Base-by-base conservation (phyloP, 1,284 basidiomycete species). In the Amylostereum areolatum region DNA sequence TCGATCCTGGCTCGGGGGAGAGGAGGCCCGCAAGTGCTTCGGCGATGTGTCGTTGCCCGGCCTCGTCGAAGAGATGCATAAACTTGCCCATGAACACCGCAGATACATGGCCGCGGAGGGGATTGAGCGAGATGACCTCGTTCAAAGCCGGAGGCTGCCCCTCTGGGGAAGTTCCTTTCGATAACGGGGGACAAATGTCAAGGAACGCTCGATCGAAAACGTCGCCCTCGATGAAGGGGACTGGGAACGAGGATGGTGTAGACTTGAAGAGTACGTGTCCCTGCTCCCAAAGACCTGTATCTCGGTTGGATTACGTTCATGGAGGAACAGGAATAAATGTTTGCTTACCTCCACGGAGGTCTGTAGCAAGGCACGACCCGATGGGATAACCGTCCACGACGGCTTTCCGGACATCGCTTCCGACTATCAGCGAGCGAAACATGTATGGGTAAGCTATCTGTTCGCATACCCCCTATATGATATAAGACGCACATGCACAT, bases 11-110 rank as follows among this genome's bases (percentile, higher is more conserved):
- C 43, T 59, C 55, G 1, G 64, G 57, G 18, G 62, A 63, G 35
- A 72, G 64, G 3, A 77, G 59, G 1, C 66, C 58, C 1, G 67
- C 69, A 31, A 75, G 55, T 3, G 58, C 63, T 12, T 58, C 58
- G 2, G 69, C 74, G 2, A 74, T 58, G 10, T 64, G 43, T 5
- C 59, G 47, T 56, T 77, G 73, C 10, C 62, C 42, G 5, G 66
- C 67, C 50, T 73, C 63, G 24, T 59, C 50, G 56, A 77, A 77
- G 5, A 78, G 62, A 52, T 78, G 75, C 58, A 78, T 77, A 54
- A 78, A 66, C 1, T 66, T 56, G 4, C 70, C 68, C 5, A 67
- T 64, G 51, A 73, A 68, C 30, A 78, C 71, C 4, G 66, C 70
- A 3, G 72, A 68, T 11, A 72, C 55, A 33, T 66, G 65, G 4